A percentile compares a stretch with the other conserved stretches of the same genome.
phyloP scores from a whole-genome alignment of 2,329 filamentous ascomycete species.

The Pleurostoma richardsiae region DNA sequence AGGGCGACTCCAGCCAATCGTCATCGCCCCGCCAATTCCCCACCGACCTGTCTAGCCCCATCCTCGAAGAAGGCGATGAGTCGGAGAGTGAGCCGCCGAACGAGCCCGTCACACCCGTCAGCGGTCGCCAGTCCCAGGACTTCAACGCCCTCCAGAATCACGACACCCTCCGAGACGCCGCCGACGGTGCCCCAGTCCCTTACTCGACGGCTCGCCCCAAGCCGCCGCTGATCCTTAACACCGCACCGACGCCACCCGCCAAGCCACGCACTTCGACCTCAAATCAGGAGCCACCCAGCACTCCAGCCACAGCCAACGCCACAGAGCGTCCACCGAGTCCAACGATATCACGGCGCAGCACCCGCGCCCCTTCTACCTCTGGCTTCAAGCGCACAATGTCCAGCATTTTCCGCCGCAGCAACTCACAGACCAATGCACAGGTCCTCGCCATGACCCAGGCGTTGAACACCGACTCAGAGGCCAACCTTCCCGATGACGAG shows the following conservation, averaged over 20 bases:
- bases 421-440: slow-evolving; percentile 23
- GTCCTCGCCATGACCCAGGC: slow-evolving; percentile 13
- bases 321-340: slow-evolving; percentile 20
- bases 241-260: slow-evolving; percentile 7
- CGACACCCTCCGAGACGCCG: slow-evolving; percentile 14
- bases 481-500: slow-evolving; percentile 18
- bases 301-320: slow-evolving; percentile 11
- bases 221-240: slow-evolving; percentile 13
- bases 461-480: slow-evolving; percentile 11
- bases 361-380: slow-evolving; percentile 32
- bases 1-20: slow-evolving; percentile 20
- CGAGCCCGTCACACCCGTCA: slow-evolving; percentile 59
- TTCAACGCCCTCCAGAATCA: slow-evolving; percentile 39
- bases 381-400: slow-evolving; percentile 46
- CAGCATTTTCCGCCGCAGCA: slow-evolving; percentile 40
- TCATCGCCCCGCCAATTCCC: slow-evolving; percentile 42
- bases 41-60: slow-evolving; percentile 45
- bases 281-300: slow-evolving; percentile 2
- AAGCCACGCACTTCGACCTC: slow-evolving; percentile 5
- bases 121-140: slow-evolving; percentile 50
- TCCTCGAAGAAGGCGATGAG: slow-evolving; percentile 55
- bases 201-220: slow-evolving; percentile 9
- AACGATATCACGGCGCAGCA: slow-evolving; percentile 29
- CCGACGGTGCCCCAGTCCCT: slow-evolving; percentile 8
- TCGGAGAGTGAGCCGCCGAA: slow-evolving; percentile 54